phyloP scores from a whole-genome alignment of 139 green algal species.

The Zygnema circumcarinatum region DNA sequence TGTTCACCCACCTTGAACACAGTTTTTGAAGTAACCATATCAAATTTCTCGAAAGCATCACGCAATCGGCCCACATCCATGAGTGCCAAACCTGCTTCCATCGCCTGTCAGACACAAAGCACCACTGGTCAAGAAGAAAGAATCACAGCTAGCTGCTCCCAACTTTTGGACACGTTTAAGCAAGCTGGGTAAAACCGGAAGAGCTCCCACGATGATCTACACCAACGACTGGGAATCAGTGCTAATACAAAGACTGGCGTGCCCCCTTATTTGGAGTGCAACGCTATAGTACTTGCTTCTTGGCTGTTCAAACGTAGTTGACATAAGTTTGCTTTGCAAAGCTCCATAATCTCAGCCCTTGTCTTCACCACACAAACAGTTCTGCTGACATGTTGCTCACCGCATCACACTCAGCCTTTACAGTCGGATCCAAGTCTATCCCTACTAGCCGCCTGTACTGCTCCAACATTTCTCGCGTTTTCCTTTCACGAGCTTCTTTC shows the following conservation, averaged over 20 bases:
- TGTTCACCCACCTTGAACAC: conserved; percentile 62
- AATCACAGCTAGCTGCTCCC: not conserved
- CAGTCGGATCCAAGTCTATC: conserved; percentile 60
- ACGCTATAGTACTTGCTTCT: too few species aligned
- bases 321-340: too few species aligned
- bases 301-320: too few species aligned
- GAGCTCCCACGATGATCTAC: too few species aligned
- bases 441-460: conserved; percentile 55
- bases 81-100: not conserved
- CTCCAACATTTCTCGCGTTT: conserved; percentile 48
- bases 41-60: conserved; percentile 65
- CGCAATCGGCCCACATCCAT: conserved; percentile 54
- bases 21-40: conserved; percentile 47
- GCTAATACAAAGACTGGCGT: too few species aligned
- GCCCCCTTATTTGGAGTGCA: too few species aligned
- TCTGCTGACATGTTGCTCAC: too few species aligned
- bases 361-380: too few species aligned
- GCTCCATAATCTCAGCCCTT: too few species aligned
- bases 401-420: conserved; percentile 12
- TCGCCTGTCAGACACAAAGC: conserved; percentile 11
- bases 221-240: too few species aligned
- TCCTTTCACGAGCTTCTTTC: conserved; percentile 60
- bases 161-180: too few species aligned
- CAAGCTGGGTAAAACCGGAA: too few species aligned
- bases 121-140: not conserved